Conservation (phyloP, 2,329 filamentous ascomycete species). For the Aspergillus ustus region DNA sequence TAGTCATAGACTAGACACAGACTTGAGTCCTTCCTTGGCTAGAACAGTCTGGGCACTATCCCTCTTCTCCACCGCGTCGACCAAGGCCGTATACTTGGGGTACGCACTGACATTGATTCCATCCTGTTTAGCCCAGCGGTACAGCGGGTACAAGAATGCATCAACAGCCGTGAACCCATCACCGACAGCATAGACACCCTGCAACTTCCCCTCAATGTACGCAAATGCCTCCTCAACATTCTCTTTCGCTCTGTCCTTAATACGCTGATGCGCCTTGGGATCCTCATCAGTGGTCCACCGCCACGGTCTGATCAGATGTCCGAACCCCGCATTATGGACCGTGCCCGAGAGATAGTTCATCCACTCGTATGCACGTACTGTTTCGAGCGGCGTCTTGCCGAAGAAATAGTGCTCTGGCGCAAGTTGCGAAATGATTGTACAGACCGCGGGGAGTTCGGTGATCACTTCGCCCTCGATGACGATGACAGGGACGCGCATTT, state of each 20-base stretch:
- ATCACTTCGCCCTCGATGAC: constrained; percentile 35
- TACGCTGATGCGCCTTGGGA: neutral
- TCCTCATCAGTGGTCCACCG: constrained; percentile 31
- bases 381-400: constrained; percentile 35
- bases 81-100: neutral
- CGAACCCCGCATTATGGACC: constrained; percentile 36
- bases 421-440: constrained; percentile 38
- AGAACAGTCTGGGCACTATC: neutral
- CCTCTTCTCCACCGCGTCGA: neutral
- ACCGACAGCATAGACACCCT: constrained; percentile 22
- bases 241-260: neutral
- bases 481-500: constrained; percentile 35
- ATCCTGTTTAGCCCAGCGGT: constrained; percentile 32
- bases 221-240: neutral
- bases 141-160: constrained; percentile 40
- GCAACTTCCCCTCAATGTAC: neutral
- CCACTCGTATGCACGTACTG: constrained; percentile 41
- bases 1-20: neutral
- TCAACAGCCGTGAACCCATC: constrained; percentile 41
- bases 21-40: neutral
- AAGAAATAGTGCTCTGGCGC: constrained; percentile 33
- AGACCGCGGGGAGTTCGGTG: constrained; percentile 41
- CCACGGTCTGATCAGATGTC: constrained; percentile 29
- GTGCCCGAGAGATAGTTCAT: constrained; percentile 40
- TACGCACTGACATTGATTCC: neutral